Conservation (phyloP, 1,284 basidiomycete species). For the Cutaneotrichosporon cyanovorans region DNA sequence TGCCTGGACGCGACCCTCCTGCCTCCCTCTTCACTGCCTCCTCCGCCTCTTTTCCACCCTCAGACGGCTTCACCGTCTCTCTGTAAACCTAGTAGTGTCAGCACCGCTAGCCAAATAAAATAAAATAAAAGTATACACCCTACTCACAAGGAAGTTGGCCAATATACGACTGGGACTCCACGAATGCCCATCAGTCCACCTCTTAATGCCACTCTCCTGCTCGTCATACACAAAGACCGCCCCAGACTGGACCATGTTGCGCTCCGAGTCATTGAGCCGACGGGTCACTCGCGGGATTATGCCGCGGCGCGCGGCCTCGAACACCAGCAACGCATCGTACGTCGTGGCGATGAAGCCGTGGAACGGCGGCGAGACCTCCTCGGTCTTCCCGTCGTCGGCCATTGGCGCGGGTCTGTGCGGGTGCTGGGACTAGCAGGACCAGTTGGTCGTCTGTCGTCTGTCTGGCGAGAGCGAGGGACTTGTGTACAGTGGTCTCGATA, state of each 20-base stretch:
- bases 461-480: too few relatives aligned
- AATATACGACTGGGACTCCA: constrained; percentile 65
- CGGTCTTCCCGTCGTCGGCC: constrained; percentile 15
- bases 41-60: constrained; percentile 11
- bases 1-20: constrained; percentile 7
- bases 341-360: constrained; percentile 91
- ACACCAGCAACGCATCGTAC: constrained; percentile 87
- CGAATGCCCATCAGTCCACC: constrained; percentile 95
- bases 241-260: constrained; percentile 85
- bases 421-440: too few relatives aligned
- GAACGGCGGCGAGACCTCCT: constrained; percentile 58
- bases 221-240: constrained; percentile 98
- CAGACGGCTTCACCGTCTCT: constrained; percentile 69
- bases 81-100: constrained; percentile 58
- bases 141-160: constrained; percentile 73
- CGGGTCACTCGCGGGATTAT: constrained; percentile 90
- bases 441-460: too few relatives aligned
- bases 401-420: constrained; percentile 1
- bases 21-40: constrained; percentile 12
- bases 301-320: constrained; percentile 84
- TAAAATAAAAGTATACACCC: too few relatives aligned
- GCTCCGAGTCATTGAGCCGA: constrained; percentile 83
- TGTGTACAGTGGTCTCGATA: too few relatives aligned
- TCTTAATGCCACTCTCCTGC: constrained; percentile 92
- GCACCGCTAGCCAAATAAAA: background rate